Evolutionary conservation across 768 basidiomycete species (phyloP), one percentile per base, ranked within the genome.

Genomic region (Lentinula detonsa): DNA sequence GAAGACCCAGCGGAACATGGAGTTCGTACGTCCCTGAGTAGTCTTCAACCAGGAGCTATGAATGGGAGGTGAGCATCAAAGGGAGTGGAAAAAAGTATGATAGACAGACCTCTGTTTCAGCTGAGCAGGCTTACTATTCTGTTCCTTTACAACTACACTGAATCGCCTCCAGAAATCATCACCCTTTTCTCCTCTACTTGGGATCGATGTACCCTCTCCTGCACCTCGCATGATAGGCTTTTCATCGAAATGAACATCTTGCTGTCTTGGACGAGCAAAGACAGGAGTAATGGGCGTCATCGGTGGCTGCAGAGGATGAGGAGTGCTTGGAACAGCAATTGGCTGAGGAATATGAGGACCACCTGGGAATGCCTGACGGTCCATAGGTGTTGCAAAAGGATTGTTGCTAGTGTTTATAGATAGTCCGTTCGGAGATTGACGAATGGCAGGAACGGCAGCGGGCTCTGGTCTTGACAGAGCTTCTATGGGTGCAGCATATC

Each of bases 91-190:
- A 45, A 55, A 42, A 58, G 13, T 37, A 13, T 40, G 49, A 59
- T 34, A 64, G 18, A 57, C 80, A 74, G 76, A 73, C 71, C 80
- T 78, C 66, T 84, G 72, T 62, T 75, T 84, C 68, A 78, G 67
- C 9, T 70, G 63, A 7, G 67, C 52, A 3, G 74, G 70, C 62
- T 75, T 78, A 60, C 66, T 68, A 60, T 74, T 76, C 65, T 88
- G 85, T 61, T 86, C 85, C 68, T 84, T 89, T 8, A 85, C 90
- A 63, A 93, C 85, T 78, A 92, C 91, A 63, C 87, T 90, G 73
- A 93, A 93, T 42, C 91, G 79, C 62, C 88, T 78, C 91, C 91
- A 93, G 73, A 93, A 93, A 66, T 92, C 88, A 66, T 93, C 90
- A 0, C 90, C 89, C 53, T 80, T 83, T 69, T 90, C 84, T 2